Conservation (phyloP, 1,284 basidiomycete species). For the Puccinia sorghi region DNA sequence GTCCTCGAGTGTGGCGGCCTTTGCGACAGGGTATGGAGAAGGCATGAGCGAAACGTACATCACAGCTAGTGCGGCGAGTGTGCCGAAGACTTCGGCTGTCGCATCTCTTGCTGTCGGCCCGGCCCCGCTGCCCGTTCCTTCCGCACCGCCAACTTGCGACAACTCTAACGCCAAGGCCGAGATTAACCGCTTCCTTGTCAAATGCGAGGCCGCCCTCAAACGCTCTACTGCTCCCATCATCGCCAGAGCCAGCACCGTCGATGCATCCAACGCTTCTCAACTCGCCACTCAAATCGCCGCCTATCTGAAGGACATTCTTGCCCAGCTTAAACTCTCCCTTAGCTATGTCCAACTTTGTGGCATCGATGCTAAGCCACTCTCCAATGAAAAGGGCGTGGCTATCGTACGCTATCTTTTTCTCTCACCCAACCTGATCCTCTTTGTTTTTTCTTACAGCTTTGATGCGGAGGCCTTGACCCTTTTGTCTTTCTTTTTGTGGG, state of each 20-base stretch:
- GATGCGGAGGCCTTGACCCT: too few species aligned
- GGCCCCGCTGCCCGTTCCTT: too few species aligned
- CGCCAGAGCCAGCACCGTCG: not conserved
- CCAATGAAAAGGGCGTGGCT: not conserved
- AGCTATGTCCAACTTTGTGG: slow-evolving; percentile 7
- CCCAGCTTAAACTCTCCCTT: not conserved
- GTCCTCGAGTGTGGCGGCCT: too few species aligned
- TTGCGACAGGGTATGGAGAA: too few species aligned
- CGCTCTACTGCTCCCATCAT: not conserved
- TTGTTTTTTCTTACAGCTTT: too few species aligned
- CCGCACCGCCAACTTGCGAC: not conserved
- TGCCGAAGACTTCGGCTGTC: too few species aligned
- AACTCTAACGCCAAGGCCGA: slow-evolving; percentile 10
- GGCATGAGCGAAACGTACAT: too few species aligned
- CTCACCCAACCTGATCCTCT: too few species aligned
- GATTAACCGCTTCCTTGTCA: not conserved
- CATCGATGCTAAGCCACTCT: not conserved
- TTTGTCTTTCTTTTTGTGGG: too few species aligned
- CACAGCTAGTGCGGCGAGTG: too few species aligned
- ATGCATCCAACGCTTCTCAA: not conserved
- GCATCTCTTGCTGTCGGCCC: too few species aligned
- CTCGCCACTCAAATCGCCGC: not conserved
- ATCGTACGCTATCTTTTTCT: slow-evolving; percentile 6
- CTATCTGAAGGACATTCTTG: not conserved
- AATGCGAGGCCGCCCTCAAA: not conserved